A percentile compares a stretch with the other conserved stretches of the same genome.
These are phyloP conservation scores for Phaeosphaeria sp. DNA, from an alignment of 2,329 filamentous ascomycete species.

Conservation along the genomic window DNA sequence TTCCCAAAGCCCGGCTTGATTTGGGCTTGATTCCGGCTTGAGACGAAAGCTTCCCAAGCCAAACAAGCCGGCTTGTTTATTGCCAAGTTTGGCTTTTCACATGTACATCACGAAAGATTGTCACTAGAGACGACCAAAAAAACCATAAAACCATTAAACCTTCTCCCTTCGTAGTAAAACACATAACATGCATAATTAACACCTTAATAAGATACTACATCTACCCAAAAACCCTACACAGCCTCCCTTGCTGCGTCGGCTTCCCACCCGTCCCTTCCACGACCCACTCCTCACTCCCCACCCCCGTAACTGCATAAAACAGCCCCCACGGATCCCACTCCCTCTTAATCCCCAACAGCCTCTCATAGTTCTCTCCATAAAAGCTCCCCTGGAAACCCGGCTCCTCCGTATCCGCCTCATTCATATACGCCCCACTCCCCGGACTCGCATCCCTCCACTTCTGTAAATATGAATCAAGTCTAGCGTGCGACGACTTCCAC, in stretches of 20 bases:
- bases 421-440: conserved; percentile 44
- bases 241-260: conserved; percentile 34
- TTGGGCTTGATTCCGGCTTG: too few relatives aligned
- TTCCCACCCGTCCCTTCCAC: conserved; percentile 31
- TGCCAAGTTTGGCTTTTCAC: background rate
- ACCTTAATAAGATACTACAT: background rate
- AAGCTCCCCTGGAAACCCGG: conserved; percentile 34
- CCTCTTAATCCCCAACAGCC: conserved; percentile 28
- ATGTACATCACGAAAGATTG: background rate
- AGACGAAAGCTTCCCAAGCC: too few relatives aligned
- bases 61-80: too few relatives aligned
- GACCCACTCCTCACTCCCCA: conserved; percentile 33
- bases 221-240: conserved; percentile 23
- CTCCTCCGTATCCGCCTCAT: conserved; percentile 40
- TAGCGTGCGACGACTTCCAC: conserved; percentile 27
- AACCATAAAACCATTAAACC: background rate
- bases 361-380: conserved; percentile 35
- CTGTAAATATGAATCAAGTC: conserved; percentile 29
- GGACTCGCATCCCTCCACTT: conserved; percentile 33
- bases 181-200: background rate
- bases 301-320: conserved; percentile 36
- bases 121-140: background rate
- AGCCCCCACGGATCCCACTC: conserved; percentile 33
- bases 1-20: too few relatives aligned
- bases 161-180: background rate